These are phyloP conservation scores for Lactifluus piperatus DNA, from an alignment of 768 basidiomycete genomes.

Conservation along the genomic window DNA sequence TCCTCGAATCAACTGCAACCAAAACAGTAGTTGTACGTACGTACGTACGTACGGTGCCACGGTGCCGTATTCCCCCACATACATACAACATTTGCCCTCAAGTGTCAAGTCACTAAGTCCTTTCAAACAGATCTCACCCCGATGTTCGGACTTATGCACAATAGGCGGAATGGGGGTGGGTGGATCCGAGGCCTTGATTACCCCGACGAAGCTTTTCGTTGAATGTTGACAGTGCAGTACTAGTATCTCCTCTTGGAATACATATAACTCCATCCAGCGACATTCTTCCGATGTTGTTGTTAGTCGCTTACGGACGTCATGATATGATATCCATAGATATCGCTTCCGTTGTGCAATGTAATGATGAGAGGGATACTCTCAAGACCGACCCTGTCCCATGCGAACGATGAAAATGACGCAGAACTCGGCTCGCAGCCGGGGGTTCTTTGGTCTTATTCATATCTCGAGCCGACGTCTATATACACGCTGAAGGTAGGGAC, in stretches of 20 bases:
- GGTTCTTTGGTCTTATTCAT: neutral
- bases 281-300: neutral
- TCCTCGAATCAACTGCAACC: too few species aligned
- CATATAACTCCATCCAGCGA: neutral
- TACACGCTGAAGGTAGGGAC: neutral
- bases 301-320: too few species aligned
- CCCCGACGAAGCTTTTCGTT: neutral
- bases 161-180: neutral
- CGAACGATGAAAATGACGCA: neutral
- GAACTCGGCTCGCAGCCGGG: neutral
- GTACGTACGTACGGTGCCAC: too few species aligned
- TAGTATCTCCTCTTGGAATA: neutral
- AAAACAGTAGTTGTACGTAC: too few species aligned
- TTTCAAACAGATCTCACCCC: neutral
- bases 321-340: neutral
- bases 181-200: neutral
- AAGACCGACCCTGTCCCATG: neutral
- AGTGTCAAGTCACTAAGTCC: too few species aligned
- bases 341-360: neutral
- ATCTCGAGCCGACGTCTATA: neutral
- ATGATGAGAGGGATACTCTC: neutral
- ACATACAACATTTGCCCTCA: too few species aligned
- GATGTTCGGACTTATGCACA: neutral
- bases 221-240: neutral
- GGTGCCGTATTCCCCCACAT: too few species aligned